phyloP scores from a whole-genome alignment of 139 green algal species.

The Pleodorina starrii region DNA sequence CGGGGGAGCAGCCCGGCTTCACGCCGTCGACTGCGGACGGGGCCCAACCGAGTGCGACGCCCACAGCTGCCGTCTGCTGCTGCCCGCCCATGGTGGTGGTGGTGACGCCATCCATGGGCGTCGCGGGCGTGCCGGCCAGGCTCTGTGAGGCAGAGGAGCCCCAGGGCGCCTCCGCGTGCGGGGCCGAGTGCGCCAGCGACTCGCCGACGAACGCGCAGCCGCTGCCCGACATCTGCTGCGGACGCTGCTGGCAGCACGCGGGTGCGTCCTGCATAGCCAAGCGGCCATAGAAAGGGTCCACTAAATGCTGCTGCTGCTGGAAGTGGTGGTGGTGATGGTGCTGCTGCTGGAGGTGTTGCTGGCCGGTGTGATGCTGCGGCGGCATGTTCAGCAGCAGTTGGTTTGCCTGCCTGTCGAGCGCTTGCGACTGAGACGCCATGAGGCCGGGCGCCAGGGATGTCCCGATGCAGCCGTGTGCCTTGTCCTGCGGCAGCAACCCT shows the following conservation, averaged over 20 bases:
- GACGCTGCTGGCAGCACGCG: neutral
- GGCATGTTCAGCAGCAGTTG: neutral
- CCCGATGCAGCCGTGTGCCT: neutral
- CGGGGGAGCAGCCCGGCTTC: too few species aligned
- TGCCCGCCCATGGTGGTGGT: too few species aligned
- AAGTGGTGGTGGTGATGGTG: neutral
- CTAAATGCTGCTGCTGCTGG: neutral
- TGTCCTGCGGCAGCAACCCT: neutral
- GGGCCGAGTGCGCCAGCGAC: too few species aligned
- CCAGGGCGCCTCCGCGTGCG: neutral
- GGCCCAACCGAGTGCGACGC: too few species aligned
- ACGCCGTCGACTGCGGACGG: too few species aligned
- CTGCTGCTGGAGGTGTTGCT: neutral
- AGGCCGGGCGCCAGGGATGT: neutral
- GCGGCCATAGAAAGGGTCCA: neutral
- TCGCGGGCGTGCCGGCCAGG: neutral
- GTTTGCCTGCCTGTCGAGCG: neutral
- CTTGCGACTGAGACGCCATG: neutral
- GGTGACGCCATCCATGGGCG: slow-evolving; percentile 14
- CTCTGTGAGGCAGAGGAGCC: neutral
- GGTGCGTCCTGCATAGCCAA: neutral
- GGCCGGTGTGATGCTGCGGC: neutral
- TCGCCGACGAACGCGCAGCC: too few species aligned
- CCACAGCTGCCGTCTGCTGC: too few species aligned
- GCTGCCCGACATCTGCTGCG: neutral